These are phyloP conservation scores for Talaromyces sp. DNA, from an alignment of 2,329 filamentous ascomycete genomes.

Conservation along the genomic window DNA sequence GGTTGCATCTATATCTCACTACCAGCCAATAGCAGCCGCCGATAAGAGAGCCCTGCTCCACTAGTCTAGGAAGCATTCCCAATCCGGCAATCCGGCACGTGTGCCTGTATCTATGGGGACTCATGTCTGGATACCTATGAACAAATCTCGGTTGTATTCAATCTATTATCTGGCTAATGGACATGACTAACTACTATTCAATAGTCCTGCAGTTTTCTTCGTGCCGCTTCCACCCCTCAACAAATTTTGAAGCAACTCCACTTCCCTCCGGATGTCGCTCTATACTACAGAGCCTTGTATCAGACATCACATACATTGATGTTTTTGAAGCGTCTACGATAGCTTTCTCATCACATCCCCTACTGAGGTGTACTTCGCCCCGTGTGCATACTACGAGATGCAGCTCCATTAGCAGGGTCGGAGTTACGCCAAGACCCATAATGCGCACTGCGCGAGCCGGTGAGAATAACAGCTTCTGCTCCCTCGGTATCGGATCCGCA, in stretches of 20 bases:
- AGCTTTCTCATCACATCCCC: not conserved
- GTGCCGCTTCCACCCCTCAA: not conserved
- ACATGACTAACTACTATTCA: not conserved
- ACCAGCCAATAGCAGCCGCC: not conserved
- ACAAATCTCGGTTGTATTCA: not conserved
- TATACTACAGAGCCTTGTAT: not conserved
- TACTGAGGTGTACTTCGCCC: not conserved
- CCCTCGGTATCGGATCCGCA: constrained; percentile 12
- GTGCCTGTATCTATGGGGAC: not conserved
- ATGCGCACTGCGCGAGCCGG: constrained; percentile 1
- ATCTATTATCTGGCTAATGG: not conserved
- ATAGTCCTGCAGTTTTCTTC: not conserved
- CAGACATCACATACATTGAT: not conserved
- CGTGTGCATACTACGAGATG: not conserved
- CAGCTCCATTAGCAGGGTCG: not conserved
- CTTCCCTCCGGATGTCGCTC: too few species aligned
- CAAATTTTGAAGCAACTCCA: too few species aligned
- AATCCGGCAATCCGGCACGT: not conserved
- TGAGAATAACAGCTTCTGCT: constrained; percentile 11
- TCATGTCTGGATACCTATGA: too few species aligned
- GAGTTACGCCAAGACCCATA: constrained; percentile 2
- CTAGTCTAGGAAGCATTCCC: not conserved
- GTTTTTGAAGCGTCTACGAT: not conserved
- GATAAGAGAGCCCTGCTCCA: not conserved
- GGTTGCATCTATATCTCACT: not conserved